Evolutionary conservation across 2,329 filamentous ascomycete species (phyloP).

Genomic region (Tolypocladium capitatum): DNA sequence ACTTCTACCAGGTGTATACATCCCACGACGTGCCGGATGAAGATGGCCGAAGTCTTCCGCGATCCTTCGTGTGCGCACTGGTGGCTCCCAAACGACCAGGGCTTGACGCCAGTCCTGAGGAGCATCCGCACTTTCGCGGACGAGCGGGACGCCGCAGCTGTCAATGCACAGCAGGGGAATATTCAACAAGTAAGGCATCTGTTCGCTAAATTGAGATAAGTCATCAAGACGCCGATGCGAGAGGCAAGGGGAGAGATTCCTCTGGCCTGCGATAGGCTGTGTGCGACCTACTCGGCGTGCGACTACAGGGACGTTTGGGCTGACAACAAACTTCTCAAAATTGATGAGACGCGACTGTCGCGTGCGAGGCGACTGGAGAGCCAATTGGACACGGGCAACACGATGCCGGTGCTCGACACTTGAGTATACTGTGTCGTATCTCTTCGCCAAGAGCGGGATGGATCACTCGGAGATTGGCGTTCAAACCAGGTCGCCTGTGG

Average conservation of each 20-base stretch:
- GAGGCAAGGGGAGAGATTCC: no score
- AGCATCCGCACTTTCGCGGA: conserved; percentile 71
- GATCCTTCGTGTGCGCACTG: conserved; percentile 60
- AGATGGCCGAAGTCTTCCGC: conserved; percentile 65
- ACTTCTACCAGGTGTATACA: conserved; percentile 59
- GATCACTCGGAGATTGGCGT: neutral
- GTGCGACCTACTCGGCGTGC: neutral
- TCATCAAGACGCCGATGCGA: neutral
- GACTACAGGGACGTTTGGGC: neutral
- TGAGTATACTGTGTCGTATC: neutral
- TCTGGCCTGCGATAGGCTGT: neutral
- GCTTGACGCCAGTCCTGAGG: conserved; percentile 58
- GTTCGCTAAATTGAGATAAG: conserved; percentile 43
- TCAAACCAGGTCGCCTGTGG: neutral
- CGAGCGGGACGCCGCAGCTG: conserved; percentile 52
- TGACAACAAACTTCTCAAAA: neutral
- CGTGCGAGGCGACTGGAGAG: neutral
- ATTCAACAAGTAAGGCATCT: conserved; percentile 63
- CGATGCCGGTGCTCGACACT: neutral
- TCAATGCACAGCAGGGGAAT: conserved; percentile 47
- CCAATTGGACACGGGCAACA: neutral
- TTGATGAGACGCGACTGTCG: neutral
- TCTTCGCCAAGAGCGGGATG: neutral
- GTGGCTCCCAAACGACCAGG: conserved; percentile 82
- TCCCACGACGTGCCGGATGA: conserved; percentile 56